Evolutionary conservation across 345 rosid species (phyloP).

Genomic region (Brassica rapa): DNA sequence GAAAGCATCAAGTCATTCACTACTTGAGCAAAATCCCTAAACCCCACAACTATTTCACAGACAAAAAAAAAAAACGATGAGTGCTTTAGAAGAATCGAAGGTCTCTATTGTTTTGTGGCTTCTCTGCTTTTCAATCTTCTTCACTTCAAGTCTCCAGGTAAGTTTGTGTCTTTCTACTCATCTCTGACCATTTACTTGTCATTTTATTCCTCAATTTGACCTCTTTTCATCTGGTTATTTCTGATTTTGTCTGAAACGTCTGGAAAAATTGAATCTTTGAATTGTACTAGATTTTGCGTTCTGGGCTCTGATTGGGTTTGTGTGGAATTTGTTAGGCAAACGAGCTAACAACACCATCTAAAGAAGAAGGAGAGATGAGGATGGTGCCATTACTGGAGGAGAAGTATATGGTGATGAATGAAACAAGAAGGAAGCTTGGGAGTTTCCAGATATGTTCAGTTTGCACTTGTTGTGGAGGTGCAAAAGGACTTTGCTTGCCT

Average conservation of each 20-base stretch:
- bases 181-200: conserved; percentile 26
- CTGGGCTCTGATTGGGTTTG: background rate
- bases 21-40: conserved; percentile 30
- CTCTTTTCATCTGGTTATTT: conserved; percentile 30
- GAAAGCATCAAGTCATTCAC: conserved; percentile 1
- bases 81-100: conserved; percentile 33
- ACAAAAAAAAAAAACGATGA: background rate
- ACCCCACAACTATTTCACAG: background rate
- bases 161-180: conserved; percentile 18
- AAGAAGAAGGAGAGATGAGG: conserved; percentile 40
- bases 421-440: conserved; percentile 75
- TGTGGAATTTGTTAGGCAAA: conserved; percentile 48
- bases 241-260: conserved; percentile 15
- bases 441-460: conserved; percentile 90
- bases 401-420: conserved; percentile 69
- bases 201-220: background rate
- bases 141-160: conserved; percentile 49
- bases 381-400: conserved; percentile 62
- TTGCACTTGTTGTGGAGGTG: conserved; percentile 96
- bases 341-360: conserved; percentile 41
- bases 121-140: conserved; percentile 42
- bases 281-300: background rate
- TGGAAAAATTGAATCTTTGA: conserved; percentile 29
- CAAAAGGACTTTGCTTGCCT: conserved; percentile 76
- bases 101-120: conserved; percentile 41